Evolutionary conservation across 2,329 filamentous ascomycete genomes (phyloP).

Genomic region (Elsinoe batatas): DNA sequence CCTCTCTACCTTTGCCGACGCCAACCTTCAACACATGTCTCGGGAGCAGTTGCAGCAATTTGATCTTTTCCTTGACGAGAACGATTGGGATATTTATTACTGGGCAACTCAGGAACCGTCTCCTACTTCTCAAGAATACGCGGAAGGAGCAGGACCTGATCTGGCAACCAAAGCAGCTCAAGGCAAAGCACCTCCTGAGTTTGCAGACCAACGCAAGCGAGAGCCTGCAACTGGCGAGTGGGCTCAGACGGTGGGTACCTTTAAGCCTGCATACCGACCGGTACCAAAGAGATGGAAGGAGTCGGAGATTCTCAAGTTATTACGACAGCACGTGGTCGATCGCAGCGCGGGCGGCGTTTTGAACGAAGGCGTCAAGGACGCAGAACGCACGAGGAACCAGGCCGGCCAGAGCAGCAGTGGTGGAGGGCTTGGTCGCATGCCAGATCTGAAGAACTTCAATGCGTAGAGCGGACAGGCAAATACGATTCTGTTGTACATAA

Average conservation of each 20-base stretch:
- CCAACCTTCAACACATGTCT: constrained; percentile 66
- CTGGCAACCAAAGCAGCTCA: constrained; percentile 36
- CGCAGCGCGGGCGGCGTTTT: constrained; percentile 51
- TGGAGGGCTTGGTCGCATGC: constrained; percentile 42
- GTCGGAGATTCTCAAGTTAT: constrained; percentile 65
- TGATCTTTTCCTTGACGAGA: constrained; percentile 57
- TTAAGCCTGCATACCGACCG: constrained; percentile 85
- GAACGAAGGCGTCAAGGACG: background rate
- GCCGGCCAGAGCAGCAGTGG: constrained; percentile 27
- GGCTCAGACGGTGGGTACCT: constrained; percentile 91
- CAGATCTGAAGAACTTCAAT: constrained; percentile 37
- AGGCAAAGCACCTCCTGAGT: constrained; percentile 30
- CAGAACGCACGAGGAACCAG: constrained; percentile 16
- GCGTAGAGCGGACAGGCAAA: background rate
- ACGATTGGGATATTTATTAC: constrained; percentile 99
- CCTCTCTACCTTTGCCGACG: constrained; percentile 86
- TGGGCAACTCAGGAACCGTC: constrained; percentile 85
- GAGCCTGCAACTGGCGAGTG: constrained; percentile 65
- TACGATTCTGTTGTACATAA: background rate
- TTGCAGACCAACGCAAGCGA: constrained; percentile 30
- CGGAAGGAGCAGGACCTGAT: constrained; percentile 42
- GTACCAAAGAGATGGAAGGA: constrained; percentile 78
- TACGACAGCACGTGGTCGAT: constrained; percentile 71
- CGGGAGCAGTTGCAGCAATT: constrained; percentile 31
- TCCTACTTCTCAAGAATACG: constrained; percentile 47